Evolutionary conservation across 2,329 filamentous ascomycete species (phyloP), one percentile per base, ranked within the genome.

Genomic region (Xylaria sp.): DNA sequence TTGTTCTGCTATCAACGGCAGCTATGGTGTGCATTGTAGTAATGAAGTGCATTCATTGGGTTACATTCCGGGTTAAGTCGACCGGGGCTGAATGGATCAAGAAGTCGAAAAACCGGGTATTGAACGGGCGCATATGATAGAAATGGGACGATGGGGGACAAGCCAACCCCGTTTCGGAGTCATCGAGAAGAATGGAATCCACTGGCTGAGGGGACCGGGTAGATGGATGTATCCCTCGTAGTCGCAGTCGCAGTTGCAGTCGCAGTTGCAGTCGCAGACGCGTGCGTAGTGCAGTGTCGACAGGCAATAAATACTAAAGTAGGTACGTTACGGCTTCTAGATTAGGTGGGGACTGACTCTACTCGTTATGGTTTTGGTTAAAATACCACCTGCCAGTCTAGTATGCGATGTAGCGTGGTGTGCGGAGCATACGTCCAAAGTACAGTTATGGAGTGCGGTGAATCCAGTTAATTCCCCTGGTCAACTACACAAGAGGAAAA

Each of bases 131-230:
- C 23, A 67, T 51, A 23, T 8, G 50, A 63, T 58, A 56, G 60
- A 54, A 39, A 46, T 51, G 34, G n/a, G 65, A 28, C 57, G 56
- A 71, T 64, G 57, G 61, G 55, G 56, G 51, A 41, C 63, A 52
- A 51, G 39, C 60, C 63, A 71, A 46, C 63, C 59, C 59, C 44
- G 56, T 69, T 69, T 71, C 50, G 66, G 66, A 57, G 41, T 59
- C 13, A 65, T 60, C n/a, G 55, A 59, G 57, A 60, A 37, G 44
- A 54, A 56, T 34, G n/a, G 5, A 41, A 65, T 68, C 39, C 44
- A 59, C 62, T 55, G 41, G 52, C 18, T 58, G 51, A 48, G 31
- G n/a, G 7, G 41, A 41, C 15, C 41, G 39, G 48, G 34, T n/a
- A 23, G 60, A 34, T 52, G 34, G 25, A 55, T 62, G 55, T 51